Base-by-base conservation (phyloP, 306 rosid species). In the Quercus variabilis region DNA sequence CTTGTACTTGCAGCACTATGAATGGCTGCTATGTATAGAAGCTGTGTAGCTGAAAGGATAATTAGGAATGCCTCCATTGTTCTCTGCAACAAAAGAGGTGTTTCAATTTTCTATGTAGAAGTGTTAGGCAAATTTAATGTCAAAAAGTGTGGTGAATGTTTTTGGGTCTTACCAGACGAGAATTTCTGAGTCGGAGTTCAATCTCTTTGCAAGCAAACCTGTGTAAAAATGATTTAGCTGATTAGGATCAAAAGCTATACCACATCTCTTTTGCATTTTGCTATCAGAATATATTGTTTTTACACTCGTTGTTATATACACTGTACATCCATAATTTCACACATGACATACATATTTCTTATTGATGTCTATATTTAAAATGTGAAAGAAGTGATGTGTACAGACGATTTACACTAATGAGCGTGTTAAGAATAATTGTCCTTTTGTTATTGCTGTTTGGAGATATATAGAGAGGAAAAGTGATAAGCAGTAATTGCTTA, bases 201-300 rank as follows among this genome's bases (percentile, higher is more conserved):
- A 91, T 96, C 97, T 96, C 98, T 85, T 96, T 93, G 80, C 98
- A 91, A 30, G 92, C 98, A 77, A 95, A 93, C 21, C 98, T 93
- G 90, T 82, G 84, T 6, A 15, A 76, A 78, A 69, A 65, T 69
- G 33, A 75, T 15, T 62, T 55, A 59, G 28, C 38, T 30, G 52
- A 54, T 83, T 49, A 88, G 60, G 55, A 56, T 26, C 76, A 25
- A 64, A 73, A 54, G 3, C 21, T 25, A 63, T 63, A 51, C 14
- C 55, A 25, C 19, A 75, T 71, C 18, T 68, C 55, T 49, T 15
- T 57, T 43, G 55, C 73, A n/a, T 26, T 76, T 43, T 41, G 46
- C 12, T 8, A 2, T 41, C 46, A 41, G 1, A 41, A 41, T 8
- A 41, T 41, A 41, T 41, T 41, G 46, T 2, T 41, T 41, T 41